phyloP scores from a whole-genome alignment of 129 eudicot species.

The carrot (Daucus carota) region DH1_v3.0 NC_030387.2:38210501-38211000 shows the following conservation, averaged over 20 bases:
- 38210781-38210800: constrained; percentile 7
- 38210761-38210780: background rate
- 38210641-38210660: constrained; percentile 10
- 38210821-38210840: constrained; percentile 17
- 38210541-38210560: background rate
- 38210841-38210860: constrained; percentile 3
- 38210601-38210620: background rate
- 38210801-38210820: constrained; percentile 11
- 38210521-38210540: background rate
- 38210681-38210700: constrained; percentile 6
- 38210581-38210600: background rate
- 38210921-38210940: constrained; percentile 6
- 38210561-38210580: background rate
- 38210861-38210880: constrained; percentile 11
- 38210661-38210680: constrained; percentile 11
- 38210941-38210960: constrained; percentile 2
- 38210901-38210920: constrained; percentile 9
- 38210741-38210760: constrained; percentile 3
- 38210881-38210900: constrained; percentile 21
- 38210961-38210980: constrained; percentile 4
- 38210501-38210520: constrained; percentile 8
- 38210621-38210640: constrained; percentile 1
- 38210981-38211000: background rate
- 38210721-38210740: constrained; percentile 15
- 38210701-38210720: constrained; percentile 10